These are phyloP conservation scores for Capsella bursapastoris DNA, from an alignment of 345 rosid species.

Conservation along the genomic window DNA sequence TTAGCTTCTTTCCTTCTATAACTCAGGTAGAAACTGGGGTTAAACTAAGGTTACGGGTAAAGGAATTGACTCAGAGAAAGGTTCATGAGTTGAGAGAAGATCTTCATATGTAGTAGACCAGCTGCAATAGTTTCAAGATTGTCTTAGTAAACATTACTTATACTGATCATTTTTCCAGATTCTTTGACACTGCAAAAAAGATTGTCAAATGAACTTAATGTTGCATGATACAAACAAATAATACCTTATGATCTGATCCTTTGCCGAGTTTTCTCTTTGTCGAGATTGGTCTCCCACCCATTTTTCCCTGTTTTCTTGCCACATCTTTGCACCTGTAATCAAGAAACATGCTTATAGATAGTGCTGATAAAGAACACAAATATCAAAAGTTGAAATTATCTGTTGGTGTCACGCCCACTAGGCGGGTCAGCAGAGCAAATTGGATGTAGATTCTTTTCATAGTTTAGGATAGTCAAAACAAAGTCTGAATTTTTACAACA, in stretches of 20 bases:
- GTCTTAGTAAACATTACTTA: not conserved
- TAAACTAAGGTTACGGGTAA: slow-evolving; percentile 63
- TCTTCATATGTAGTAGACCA: slow-evolving; percentile 92
- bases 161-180: not conserved
- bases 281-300: slow-evolving; percentile 76
- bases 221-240: slow-evolving; percentile 4
- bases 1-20: slow-evolving; percentile 16
- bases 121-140: slow-evolving; percentile 55
- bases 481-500: not conserved
- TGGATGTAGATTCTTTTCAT: too few species aligned
- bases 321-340: slow-evolving; percentile 62
- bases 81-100: slow-evolving; percentile 73
- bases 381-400: slow-evolving; percentile 6
- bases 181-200: not conserved
- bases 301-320: slow-evolving; percentile 78
- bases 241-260: slow-evolving; percentile 83
- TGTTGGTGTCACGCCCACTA: not conserved
- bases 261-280: slow-evolving; percentile 47
- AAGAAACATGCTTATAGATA: slow-evolving; percentile 28
- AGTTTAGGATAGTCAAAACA: not conserved
- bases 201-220: slow-evolving; percentile 9
- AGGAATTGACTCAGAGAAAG: slow-evolving; percentile 83
- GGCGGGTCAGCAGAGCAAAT: too few species aligned
- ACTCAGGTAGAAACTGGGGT: not conserved
- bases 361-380: slow-evolving; percentile 29